These are phyloP conservation scores for Pulicaria dysenterica DNA, from an alignment of 129 eudicot genomes.

Conservation along the genomic window DNA sequence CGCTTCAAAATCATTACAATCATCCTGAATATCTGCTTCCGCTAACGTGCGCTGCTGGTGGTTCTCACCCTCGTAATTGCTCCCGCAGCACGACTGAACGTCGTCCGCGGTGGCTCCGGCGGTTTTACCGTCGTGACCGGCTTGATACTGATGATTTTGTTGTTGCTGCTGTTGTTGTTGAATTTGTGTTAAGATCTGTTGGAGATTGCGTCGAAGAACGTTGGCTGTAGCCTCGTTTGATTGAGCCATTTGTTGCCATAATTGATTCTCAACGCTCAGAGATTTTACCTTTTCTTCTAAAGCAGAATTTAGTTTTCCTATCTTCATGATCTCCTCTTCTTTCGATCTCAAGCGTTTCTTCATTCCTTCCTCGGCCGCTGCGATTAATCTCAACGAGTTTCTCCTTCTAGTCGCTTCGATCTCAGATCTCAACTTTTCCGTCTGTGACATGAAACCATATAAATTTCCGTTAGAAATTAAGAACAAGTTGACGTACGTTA, in stretches of 20 bases:
- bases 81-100: slow-evolving; percentile 77
- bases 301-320: slow-evolving; percentile 57
- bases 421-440: slow-evolving; percentile 59
- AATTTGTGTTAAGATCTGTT: slow-evolving; percentile 54
- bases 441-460: slow-evolving; percentile 38
- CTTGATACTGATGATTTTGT: not conserved
- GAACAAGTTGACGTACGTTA: no score
- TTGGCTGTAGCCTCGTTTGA: slow-evolving; percentile 88
- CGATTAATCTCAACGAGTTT: slow-evolving; percentile 49
- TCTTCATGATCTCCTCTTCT: slow-evolving; percentile 60
- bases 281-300: slow-evolving; percentile 70
- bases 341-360: slow-evolving; percentile 51
- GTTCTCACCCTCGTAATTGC: slow-evolving; percentile 39
- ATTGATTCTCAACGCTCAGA: slow-evolving; percentile 56
- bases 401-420: slow-evolving; percentile 56
- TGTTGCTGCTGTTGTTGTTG: slow-evolving; percentile 48
- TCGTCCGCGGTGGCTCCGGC: slow-evolving; percentile 44
- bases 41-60: not conserved
- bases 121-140: not conserved
- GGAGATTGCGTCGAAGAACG: slow-evolving; percentile 58
- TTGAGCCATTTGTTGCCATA: slow-evolving; percentile 86
- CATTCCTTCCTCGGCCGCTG: slow-evolving; percentile 55
- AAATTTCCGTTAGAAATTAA: not conserved
- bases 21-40: not conserved
- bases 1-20: slow-evolving; percentile 8